These are phyloP conservation scores for Chaetomium sp. DNA, from an alignment of 2,329 filamentous ascomycete genomes.

Conservation along the genomic window DNA sequence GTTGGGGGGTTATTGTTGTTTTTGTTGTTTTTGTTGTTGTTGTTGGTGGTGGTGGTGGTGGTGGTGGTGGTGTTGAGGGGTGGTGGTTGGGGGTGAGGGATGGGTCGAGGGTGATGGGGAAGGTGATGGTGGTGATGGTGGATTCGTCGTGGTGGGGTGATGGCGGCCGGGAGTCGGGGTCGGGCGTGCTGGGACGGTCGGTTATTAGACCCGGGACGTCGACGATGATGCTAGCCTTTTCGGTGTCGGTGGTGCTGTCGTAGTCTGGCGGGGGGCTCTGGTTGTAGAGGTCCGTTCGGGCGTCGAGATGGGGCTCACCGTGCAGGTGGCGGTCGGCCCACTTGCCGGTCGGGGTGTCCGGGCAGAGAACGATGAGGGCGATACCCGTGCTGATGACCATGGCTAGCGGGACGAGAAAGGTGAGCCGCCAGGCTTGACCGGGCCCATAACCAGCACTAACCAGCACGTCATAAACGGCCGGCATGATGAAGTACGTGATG, in stretches of 20 bases:
- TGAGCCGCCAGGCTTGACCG: constrained; percentile 78
- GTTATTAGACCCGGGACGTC: constrained; percentile 54
- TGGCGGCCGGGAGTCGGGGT: not conserved
- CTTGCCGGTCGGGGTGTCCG: constrained; percentile 79
- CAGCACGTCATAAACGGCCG: constrained; percentile 80
- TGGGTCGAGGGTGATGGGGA: constrained; percentile 41
- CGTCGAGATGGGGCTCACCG: constrained; percentile 53
- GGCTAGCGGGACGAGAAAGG: constrained; percentile 82
- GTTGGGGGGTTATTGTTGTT: constrained; percentile 46
- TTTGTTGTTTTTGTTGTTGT: too few species aligned
- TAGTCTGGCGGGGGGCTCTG: too few species aligned
- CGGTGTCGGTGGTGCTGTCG: not conserved
- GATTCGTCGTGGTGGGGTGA: constrained; percentile 39
- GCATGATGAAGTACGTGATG: constrained; percentile 93
- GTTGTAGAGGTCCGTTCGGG: constrained; percentile 40
- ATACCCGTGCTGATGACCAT: constrained; percentile 68
- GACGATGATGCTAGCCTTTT: constrained; percentile 48
- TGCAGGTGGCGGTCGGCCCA: constrained; percentile 73
- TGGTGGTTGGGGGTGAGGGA: constrained; percentile 38
- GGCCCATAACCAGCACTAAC: constrained; percentile 60
- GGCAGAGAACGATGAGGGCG: constrained; percentile 71
- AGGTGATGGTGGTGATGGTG: constrained; percentile 35
- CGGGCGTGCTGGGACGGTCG: constrained; percentile 38
- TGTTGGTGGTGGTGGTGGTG: constrained; percentile 52
- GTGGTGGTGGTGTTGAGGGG: not conserved